Evolutionary conservation across 352 stramenopile species (phyloP), one percentile per base, ranked within the genome.

Genomic region (Phytophthora boehmeriae): DNA sequence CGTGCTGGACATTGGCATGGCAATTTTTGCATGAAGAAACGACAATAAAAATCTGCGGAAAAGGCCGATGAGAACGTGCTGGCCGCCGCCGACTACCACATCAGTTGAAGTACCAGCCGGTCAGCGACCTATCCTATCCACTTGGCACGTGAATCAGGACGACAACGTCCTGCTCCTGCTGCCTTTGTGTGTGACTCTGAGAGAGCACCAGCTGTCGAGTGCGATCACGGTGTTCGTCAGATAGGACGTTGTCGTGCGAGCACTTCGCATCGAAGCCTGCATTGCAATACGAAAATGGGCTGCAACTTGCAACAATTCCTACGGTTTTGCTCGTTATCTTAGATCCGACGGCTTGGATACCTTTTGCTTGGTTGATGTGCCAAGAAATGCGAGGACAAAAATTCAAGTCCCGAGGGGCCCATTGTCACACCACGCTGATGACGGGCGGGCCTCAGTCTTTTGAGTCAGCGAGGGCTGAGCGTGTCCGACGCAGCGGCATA

Each of bases 361-460:
- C 17, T 41, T n/a, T 30, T 30, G 25, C 25, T 30, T 30, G 25
- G 25, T 30, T 30, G 25, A 30, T 30, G 25, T 30, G 25, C 25
- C 25, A 30, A 30, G 34, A 62, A 38, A 52, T 47, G 49, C 8
- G n/a, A 14, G 27, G 36, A 25, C 27, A 19, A 41, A 44, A 59
- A 51, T 55, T 59, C 38, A 44, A 44, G 48, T 55, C 27, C 49
- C 20, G 23, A 9, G 36, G 59, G 44, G 23, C 43, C n/a, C 36
- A 53, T 56, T 67, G 59, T 67, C 59, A 47, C 59, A 67, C 44
- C 51, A 20, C 17, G 27, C 16, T 27, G 49, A 66, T 45, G 28
- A 55, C 38, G 47, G 41, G 48, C 8, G 13, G 36, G 25, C 6
- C 36, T 42, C 36, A 11, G 25, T 30, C 23, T 11, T 20, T 28